A percentile compares a stretch with the other conserved stretches of the same genome.
These are phyloP conservation scores for Strobilomyces confusus DNA, from an alignment of 768 basidiomycete species.

Conservation along the genomic window DNA sequence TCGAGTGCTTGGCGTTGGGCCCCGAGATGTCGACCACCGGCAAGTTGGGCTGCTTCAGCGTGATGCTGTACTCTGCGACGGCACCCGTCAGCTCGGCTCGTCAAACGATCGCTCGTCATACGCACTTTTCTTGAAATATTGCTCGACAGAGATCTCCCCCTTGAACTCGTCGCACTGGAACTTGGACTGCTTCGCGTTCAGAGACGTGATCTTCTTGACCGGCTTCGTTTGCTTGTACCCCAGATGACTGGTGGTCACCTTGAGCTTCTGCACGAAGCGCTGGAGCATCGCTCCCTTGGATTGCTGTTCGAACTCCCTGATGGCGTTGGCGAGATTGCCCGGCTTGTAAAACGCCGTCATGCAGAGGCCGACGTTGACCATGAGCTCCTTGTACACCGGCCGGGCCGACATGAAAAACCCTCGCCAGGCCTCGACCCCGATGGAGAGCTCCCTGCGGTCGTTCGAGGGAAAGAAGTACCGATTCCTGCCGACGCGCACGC, in stretches of 20 bases:
- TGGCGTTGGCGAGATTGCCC: constrained; percentile 59
- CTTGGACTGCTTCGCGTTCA: constrained; percentile 41
- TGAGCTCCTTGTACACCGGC: constrained; percentile 44
- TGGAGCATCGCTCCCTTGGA: constrained; percentile 44
- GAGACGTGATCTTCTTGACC: constrained; percentile 36
- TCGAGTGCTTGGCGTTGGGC: constrained; percentile 24
- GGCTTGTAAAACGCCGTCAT: constrained; percentile 55
- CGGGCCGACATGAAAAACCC: constrained; percentile 52
- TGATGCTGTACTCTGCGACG: constrained; percentile 55
- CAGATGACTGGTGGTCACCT: constrained; percentile 53
- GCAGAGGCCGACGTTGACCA: constrained; percentile 53
- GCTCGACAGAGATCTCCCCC: constrained; percentile 49
- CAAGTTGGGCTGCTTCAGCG: constrained; percentile 45
- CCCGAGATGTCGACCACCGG: constrained; percentile 55
- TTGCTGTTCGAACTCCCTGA: constrained; percentile 43
- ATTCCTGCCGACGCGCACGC: constrained; percentile 47
- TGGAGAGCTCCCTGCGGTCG: constrained; percentile 26
- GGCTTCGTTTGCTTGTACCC: constrained; percentile 51
- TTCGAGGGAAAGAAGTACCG: constrained; percentile 46
- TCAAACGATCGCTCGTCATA: background rate
- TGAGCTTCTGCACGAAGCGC: constrained; percentile 49
- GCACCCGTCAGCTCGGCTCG: constrained; percentile 3
- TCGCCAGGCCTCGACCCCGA: constrained; percentile 41
- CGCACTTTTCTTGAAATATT: constrained; percentile 63
- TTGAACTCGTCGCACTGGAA: constrained; percentile 61